Evolutionary conservation across 2,329 filamentous ascomycete genomes (phyloP), one percentile per base, ranked within the genome.

Genomic region (Ophiostoma pallidulum): DNA sequence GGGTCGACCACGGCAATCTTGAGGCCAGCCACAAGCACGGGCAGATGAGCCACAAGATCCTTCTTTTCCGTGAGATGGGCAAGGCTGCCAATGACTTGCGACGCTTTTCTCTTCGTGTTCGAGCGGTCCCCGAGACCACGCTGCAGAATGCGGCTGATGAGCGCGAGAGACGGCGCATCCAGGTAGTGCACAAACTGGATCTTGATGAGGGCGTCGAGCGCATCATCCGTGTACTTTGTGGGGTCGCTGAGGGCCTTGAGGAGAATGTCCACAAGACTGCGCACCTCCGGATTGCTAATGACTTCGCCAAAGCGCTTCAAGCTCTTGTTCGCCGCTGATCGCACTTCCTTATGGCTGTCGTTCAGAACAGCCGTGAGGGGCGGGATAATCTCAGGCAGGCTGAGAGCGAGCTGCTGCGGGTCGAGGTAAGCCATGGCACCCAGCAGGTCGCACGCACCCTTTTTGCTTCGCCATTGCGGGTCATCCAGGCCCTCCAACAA

Each of bases 341-440:
- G 80, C 28, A 98, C 92, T 67, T 98, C 92, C 66, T 98, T 98
- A 69, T 98, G 92, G 59, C 87, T 96, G 69, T 98, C 92, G 57
- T 95, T 98, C 50, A 98, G 71, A 4, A 97, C 92, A 39, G 84
- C 82, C 1, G 94, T 97, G 49, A 98, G 74, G 14, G 94, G 91
- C 22, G 94, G 92, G 56, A 98, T 98, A 57, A 98, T 98, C 48
- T 94, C 90, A 2, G 92, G 92, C 58, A 98, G 70, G 62, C 90
- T 97, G 57, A 84, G 77, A 1, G 92, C 89, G 16, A 98, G 77
- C 64, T 98, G 92, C 55, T 96, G 86, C 8, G 94, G 91, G 62
- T 97, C 92, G 28, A 98, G 78, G 62, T 98, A 98, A 5, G 92
- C 94, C 92, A 98, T 98, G 53, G 92, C 92, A 63, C 92, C 92